A percentile compares a stretch with the other conserved stretches of the same genome.
Conservation (phyloP, 441 rosid species). For the Eruca vesicaria region DNA sequence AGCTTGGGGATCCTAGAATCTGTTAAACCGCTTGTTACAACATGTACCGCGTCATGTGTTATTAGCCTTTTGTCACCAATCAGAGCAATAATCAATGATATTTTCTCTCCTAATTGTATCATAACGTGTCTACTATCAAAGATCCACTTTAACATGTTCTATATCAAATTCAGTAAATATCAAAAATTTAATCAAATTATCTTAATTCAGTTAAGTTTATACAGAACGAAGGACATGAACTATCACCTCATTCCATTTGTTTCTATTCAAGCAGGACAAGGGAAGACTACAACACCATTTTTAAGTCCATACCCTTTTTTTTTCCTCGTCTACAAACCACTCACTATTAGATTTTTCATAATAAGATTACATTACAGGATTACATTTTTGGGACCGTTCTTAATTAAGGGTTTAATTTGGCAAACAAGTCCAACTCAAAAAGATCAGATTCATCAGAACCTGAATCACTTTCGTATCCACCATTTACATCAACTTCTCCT, state of each 20-base stretch:
- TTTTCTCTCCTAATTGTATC: background rate
- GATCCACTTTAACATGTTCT: background rate
- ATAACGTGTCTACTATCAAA: background rate
- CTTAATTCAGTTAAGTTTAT: background rate
- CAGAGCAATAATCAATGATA: background rate
- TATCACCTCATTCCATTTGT: background rate
- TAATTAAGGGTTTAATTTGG: constrained; percentile 14
- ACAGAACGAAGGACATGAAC: too few relatives aligned
- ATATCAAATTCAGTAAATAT: background rate
- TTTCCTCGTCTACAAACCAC: background rate
- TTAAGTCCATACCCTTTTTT: background rate
- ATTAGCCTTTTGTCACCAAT: background rate
- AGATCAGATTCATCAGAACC: constrained; percentile 97
- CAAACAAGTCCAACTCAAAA: constrained; percentile 63
- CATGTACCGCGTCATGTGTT: too few relatives aligned
- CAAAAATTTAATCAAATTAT: background rate
- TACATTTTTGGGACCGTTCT: background rate
- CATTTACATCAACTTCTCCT: constrained; percentile 40
- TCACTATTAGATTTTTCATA: background rate
- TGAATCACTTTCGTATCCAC: constrained; percentile 78
- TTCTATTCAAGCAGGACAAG: background rate
- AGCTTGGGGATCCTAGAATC: too few relatives aligned
- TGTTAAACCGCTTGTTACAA: too few relatives aligned
- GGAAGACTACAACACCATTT: background rate
- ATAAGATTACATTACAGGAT: constrained; percentile 3